Base-by-base conservation (phyloP, 306 rosid genomes). In the Mimosa bimucronata region DNA sequence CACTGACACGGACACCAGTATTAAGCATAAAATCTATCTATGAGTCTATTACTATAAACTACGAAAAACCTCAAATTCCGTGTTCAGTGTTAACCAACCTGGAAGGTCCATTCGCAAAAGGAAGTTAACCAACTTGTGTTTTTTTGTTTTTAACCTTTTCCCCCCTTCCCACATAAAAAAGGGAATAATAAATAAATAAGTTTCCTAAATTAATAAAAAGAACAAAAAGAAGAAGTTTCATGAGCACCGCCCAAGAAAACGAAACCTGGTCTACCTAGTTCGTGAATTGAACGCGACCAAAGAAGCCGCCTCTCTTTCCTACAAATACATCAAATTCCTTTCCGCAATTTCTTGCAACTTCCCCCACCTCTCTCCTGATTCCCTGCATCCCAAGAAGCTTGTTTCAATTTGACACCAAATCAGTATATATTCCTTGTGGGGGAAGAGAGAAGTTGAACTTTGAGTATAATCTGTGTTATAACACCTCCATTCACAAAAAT, bases 241-340 rank as follows among this genome's bases (percentile, higher is more conserved):
- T 73, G 53, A 67, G 83, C 89, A 83, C 84, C 86, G 71, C 83
- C 78, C 79, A 76, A 80, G 88, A 85, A 85, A 88, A 88, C 86
- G 86, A 81, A 86, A 85, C 86, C 57, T 61, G 88, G 90, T 77
- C 85, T 79, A 75, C 66, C 60, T 76, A 82, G 75, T 76, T 84
- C 84, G 86, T 83, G 86, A 81, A 86, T 75, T 69, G 85, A 85
- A 77, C 83, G 83, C 85, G 87, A 88, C 87, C 90, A 64, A 57
- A 81, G 73, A 45, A 14, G 82, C 87, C 82, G 78, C 83, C 88
- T 57, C 50, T 44, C 74, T 23, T 48, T 31, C 30, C 90, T 91
- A 86, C 89, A 95, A 89, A 91, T 92, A 91, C 91, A 91, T 87
- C 87, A 82, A 80, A 60, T 38, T 75, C 81, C 73, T 29, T 66